Percentiles rank a stretch among this genome's conserved stretches.
Conservation (phyloP, 306 rosid species). For the Acacia acuminata region DNA sequence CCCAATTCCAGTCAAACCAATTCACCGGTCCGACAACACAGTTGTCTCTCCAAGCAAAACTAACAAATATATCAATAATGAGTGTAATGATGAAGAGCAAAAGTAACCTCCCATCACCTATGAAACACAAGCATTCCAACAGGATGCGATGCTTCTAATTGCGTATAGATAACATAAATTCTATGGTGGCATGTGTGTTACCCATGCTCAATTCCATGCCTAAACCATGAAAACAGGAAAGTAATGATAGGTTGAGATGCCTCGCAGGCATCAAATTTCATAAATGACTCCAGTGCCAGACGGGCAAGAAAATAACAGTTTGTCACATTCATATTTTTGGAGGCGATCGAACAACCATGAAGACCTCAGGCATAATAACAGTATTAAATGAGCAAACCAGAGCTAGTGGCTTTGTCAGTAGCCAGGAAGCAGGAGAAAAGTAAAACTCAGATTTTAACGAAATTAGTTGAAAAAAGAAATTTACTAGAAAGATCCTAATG, state of each 20-base stretch:
- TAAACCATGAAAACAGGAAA: background rate
- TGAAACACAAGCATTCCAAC: background rate
- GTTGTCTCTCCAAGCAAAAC: background rate
- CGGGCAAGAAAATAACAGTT: constrained; percentile 5
- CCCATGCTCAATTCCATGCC: background rate
- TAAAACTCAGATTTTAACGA: background rate
- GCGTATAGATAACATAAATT: background rate
- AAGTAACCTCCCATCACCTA: background rate
- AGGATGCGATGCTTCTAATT: background rate
- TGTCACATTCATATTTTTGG: background rate
- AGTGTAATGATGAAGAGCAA: constrained; percentile 9
- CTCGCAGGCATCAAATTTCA: background rate
- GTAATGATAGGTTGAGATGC: background rate
- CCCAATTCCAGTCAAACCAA: background rate
- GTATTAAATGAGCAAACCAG: background rate
- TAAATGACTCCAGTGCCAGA: background rate
- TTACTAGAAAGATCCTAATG: background rate
- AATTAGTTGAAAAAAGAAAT: background rate
- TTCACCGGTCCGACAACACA: background rate
- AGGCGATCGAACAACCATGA: background rate
- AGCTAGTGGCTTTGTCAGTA: background rate
- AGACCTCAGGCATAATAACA: background rate
- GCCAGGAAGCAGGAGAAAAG: background rate
- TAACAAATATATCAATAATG: background rate
- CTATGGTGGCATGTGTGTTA: background rate